phyloP scores from a whole-genome alignment of 805 yeast species.

The Cyberlindnera subsufficiens region DNA sequence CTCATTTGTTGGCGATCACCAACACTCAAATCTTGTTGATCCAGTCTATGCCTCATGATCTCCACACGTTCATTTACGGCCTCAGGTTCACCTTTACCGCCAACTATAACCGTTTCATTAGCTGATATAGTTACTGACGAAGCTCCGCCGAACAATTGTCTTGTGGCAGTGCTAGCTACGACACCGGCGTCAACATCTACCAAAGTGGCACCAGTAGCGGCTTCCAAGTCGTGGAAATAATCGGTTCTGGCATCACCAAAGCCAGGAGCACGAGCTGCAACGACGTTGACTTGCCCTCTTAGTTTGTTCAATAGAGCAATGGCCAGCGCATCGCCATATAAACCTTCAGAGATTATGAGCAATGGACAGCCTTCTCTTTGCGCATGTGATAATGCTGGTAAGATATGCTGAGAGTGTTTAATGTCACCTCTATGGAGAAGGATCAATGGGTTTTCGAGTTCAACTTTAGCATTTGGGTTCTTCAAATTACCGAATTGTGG shows the following conservation, averaged over 20 bases:
- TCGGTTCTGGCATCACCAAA: slow-evolving; percentile 98
- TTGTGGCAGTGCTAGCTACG: slow-evolving; percentile 91
- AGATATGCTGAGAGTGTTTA: slow-evolving; percentile 39
- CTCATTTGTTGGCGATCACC: slow-evolving; percentile 94
- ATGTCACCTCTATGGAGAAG: slow-evolving; percentile 39
- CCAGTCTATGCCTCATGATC: slow-evolving; percentile 81
- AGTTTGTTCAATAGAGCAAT: slow-evolving; percentile 96
- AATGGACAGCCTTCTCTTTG: slow-evolving; percentile 92
- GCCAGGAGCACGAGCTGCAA: slow-evolving; percentile 98
- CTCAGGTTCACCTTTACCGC: slow-evolving; percentile 87
- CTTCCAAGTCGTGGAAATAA: slow-evolving; percentile 92
- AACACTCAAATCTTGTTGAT: slow-evolving; percentile 59
- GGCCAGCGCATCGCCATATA: slow-evolving; percentile 98
- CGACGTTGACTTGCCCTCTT: slow-evolving; percentile 97
- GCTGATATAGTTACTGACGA: slow-evolving; percentile 90
- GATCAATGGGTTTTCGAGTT: slow-evolving; percentile 88
- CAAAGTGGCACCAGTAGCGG: slow-evolving; percentile 85
- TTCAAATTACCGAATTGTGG: slow-evolving; percentile 82
- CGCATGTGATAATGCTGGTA: slow-evolving; percentile 90
- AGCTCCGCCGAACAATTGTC: slow-evolving; percentile 84
- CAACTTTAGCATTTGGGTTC: slow-evolving; percentile 86
- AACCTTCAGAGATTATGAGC: slow-evolving; percentile 88
- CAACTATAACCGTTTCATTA: slow-evolving; percentile 90
- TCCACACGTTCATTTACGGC: slow-evolving; percentile 82
- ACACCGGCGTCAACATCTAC: slow-evolving; percentile 88